Conservation (phyloP, 2,329 filamentous ascomycete genomes). For the Nigrospora osmanthi region DNA sequence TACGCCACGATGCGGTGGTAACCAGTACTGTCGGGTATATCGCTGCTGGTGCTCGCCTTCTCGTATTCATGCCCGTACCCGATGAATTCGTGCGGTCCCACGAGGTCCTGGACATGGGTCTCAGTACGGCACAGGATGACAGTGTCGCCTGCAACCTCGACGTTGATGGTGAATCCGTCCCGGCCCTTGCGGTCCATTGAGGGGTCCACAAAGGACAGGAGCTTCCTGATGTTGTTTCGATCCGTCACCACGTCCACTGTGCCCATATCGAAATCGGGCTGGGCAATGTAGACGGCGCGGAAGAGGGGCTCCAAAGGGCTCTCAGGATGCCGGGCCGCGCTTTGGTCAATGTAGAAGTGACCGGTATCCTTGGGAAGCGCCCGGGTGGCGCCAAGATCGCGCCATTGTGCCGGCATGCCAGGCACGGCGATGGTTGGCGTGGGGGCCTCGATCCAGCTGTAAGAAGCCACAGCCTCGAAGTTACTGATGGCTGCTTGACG, state of each 20-base stretch:
- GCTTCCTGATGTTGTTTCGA: conserved; percentile 39
- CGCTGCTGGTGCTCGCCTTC: conserved; percentile 29
- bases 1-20: conserved; percentile 38
- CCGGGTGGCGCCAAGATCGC: conserved; percentile 13
- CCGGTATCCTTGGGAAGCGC: conserved; percentile 28
- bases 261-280: conserved; percentile 30
- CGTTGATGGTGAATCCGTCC: conserved; percentile 30
- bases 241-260: conserved; percentile 34
- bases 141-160: conserved; percentile 29
- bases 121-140: conserved; percentile 28
- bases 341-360: conserved; percentile 33
- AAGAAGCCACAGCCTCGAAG: conserved; percentile 34
- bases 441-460: conserved; percentile 37
- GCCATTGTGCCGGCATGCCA: conserved; percentile 31
- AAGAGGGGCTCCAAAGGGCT: conserved; percentile 39
- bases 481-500: conserved; percentile 22
- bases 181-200: conserved; percentile 10
- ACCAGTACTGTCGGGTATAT: conserved; percentile 28
- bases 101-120: conserved; percentile 14
- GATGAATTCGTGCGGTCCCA: conserved; percentile 25
- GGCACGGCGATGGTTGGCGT: conserved; percentile 36
- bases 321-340: conserved; percentile 32
- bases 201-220: conserved; percentile 32
- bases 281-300: conserved; percentile 27
- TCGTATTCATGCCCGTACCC: conserved; percentile 37